Base-by-base conservation (phyloP, 176 grass and related monocot species). In the Zizania latifolia region DNA sequence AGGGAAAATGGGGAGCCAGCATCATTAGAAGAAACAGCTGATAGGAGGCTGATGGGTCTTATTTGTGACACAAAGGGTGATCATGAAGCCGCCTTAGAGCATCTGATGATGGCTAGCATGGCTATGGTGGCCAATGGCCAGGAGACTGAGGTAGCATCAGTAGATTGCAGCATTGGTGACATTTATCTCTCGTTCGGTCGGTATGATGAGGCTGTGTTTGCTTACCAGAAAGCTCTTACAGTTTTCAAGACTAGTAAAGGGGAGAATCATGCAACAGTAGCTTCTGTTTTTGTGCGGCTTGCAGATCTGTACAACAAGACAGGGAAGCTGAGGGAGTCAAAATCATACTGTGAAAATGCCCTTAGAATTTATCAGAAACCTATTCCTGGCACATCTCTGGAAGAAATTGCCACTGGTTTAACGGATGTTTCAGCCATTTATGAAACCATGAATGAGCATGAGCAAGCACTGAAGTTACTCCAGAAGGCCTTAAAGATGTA, bases 111-210 rank as follows among this genome's bases (percentile, higher is more conserved):
- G 74, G 90, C 88, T 10, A 92, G 88, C 81, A 97, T 94, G 91
- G 74, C 91, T 65, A 94, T 98, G 91, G 89, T 92, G 22, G 68
- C 89, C 59, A 87, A 87, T 86, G 94, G 89, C 59, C 91, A 98
- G 59, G 94, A 98, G 81, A 89, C 78, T n/a, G 94, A 94, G 82
- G 89, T 98, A 6, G 94, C 94, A 50, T 91, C 89, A 24, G 86
- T 98, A n/a, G 94, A 98, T 80, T 85, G 86, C 84, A 92, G 89
- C 75, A 98, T 98, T 62, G 94, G 94, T 35, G 94, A 98, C 79
- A 92, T 92, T 70, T 94, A 98, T 66, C 87, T 98, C 71, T 92
- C 94, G 16, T 64, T 94, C 81, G 89, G 81, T 35, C 84, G 94
- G 23, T 98, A 92, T 55, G 94, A 98, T 17, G 94, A 98, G 71